Evolutionary conservation across 768 basidiomycete genomes (phyloP).

Genomic region (Tephrocybe sp.): DNA sequence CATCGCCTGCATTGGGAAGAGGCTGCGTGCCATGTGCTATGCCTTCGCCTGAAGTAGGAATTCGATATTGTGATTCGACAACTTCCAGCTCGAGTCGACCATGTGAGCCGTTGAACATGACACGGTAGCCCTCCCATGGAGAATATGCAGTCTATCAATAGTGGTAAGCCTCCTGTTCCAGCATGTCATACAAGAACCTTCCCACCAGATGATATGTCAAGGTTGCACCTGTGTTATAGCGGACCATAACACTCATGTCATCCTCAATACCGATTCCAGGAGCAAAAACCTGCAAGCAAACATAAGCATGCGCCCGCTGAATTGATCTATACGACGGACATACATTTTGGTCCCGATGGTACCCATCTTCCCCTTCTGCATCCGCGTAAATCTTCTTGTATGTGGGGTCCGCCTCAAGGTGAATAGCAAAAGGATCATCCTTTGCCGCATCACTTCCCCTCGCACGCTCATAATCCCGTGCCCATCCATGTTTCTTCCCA

Average conservation of each 20-base stretch:
- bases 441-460: slow-evolving; percentile 38
- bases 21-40: slow-evolving; percentile 33
- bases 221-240: slow-evolving; percentile 43
- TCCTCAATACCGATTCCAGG: slow-evolving; percentile 47
- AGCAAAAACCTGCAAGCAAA: slow-evolving; percentile 31
- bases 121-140: slow-evolving; percentile 46
- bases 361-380: slow-evolving; percentile 46
- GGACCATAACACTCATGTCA: slow-evolving; percentile 47
- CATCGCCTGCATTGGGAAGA: slow-evolving; percentile 40
- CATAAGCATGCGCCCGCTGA: background rate
- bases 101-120: slow-evolving; percentile 51
- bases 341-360: slow-evolving; percentile 48
- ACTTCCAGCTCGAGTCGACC: slow-evolving; percentile 51
- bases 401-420: slow-evolving; percentile 39
- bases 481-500: slow-evolving; percentile 45
- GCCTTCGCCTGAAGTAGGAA: slow-evolving; percentile 27
- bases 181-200: background rate
- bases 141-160: slow-evolving; percentile 35
- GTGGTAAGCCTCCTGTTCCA: background rate
- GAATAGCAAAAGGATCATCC: slow-evolving; percentile 46
- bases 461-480: slow-evolving; percentile 42
- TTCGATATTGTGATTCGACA: slow-evolving; percentile 39
- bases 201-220: slow-evolving; percentile 50
- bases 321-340: background rate
- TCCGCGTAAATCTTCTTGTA: slow-evolving; percentile 44